phyloP scores from a whole-genome alignment of 495 filamentous ascomycete species.

The Neurospora sp. region DNA sequence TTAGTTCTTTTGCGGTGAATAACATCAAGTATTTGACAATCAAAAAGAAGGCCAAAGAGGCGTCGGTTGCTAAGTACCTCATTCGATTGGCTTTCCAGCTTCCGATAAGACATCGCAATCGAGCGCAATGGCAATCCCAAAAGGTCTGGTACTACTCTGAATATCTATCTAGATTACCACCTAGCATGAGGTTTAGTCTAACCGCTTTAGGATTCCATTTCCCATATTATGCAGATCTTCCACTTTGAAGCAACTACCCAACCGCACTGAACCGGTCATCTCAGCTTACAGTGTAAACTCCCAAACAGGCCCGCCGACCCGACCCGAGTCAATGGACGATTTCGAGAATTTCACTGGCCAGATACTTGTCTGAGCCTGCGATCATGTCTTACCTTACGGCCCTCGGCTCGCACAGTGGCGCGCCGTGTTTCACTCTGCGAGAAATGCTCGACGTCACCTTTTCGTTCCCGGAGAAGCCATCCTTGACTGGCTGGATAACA shows the following conservation, averaged over 20 bases:
- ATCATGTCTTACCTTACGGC: background rate
- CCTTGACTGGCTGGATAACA: background rate
- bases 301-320: background rate
- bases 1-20: background rate
- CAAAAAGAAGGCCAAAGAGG: background rate
- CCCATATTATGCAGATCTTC: background rate
- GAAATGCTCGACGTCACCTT: background rate
- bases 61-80: slow-evolving; percentile 2
- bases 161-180: background rate
- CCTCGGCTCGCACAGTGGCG: background rate
- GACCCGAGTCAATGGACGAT: background rate
- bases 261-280: background rate
- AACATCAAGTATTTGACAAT: slow-evolving; percentile 1
- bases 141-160: slow-evolving; percentile 2
- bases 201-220: background rate
- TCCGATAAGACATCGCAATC: slow-evolving; percentile 10
- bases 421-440: background rate
- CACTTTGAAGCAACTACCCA: background rate
- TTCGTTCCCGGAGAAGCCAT: background rate
- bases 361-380: background rate
- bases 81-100: slow-evolving; percentile 10
- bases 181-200: background rate
- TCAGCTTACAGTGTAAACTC: background rate
- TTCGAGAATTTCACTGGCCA: background rate
- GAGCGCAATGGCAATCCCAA: background rate